These are phyloP conservation scores for Calonectria fujianensis DNA, from an alignment of 2,329 filamentous ascomycete species.

Conservation along the genomic window DNA sequence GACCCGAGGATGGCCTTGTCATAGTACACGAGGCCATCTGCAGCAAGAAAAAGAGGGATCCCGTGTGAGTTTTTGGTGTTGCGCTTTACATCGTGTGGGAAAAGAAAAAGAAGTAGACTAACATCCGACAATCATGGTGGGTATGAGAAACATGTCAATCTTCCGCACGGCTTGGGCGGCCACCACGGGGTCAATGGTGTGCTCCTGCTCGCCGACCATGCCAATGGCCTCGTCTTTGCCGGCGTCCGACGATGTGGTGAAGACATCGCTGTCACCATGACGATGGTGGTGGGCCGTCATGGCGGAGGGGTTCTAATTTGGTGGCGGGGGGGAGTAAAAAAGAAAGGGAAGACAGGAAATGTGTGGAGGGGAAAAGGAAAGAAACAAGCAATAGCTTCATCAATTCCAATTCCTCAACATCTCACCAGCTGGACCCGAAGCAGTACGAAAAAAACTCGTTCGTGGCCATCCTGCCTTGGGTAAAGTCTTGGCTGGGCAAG, in stretches of 20 bases:
- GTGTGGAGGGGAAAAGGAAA: neutral
- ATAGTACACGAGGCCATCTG: slow-evolving; percentile 66
- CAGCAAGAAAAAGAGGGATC: slow-evolving; percentile 52
- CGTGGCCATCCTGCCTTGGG: slow-evolving; percentile 9
- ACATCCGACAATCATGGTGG: slow-evolving; percentile 77
- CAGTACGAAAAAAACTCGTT: slow-evolving; percentile 3
- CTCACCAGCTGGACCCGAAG: neutral
- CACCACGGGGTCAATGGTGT: slow-evolving; percentile 72
- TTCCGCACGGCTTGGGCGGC: slow-evolving; percentile 77
- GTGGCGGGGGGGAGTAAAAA: neutral
- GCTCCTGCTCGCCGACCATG: slow-evolving; percentile 75
- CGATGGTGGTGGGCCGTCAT: slow-evolving; percentile 2
- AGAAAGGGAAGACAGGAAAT: no score
- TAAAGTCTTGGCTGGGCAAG: slow-evolving; percentile 10
- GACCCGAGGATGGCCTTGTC: slow-evolving; percentile 82
- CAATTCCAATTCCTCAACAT: neutral
- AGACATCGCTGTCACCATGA: slow-evolving; percentile 37
- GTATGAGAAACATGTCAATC: slow-evolving; percentile 81
- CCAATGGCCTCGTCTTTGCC: slow-evolving; percentile 63
- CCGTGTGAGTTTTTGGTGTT: neutral
- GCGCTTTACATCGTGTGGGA: neutral
- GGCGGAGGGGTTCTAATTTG: neutral
- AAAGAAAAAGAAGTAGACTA: slow-evolving; percentile 38
- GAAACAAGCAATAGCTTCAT: neutral
- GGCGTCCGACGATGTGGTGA: neutral